Base-by-base conservation (phyloP, 176 grass and related monocot genomes). In the Bolboschoenus planiculmis region DNA sequence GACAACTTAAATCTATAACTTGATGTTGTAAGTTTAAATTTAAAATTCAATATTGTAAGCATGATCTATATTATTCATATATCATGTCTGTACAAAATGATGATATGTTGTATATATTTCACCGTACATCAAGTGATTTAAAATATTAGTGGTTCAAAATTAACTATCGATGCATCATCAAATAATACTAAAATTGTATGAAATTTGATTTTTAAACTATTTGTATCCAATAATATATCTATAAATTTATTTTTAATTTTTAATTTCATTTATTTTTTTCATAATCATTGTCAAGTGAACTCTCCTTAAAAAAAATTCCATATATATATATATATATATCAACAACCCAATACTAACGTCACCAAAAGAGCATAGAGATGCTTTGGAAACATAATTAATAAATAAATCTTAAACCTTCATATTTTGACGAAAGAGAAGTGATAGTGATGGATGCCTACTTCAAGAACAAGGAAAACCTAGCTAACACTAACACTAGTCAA, bases 401-500 rank as follows among this genome's bases (percentile, higher is more conserved):
- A 10, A 20, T 16, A 5, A n/a, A n/a, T n/a, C n/a, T n/a, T n/a
- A n/a, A n/a, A 39, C 4, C 46, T 50, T 50, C 13, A 30, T 30
- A 5, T 47, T 30, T 51, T 50, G 72, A 51, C 26, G 14, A 70
- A 58, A 40, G 44, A 84, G 16, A 56, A 57, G 20, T 84, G 85
- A 86, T 46, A 83, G 61, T 39, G 85, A 83, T 54, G 53, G 55
- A 83, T 83, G 26, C 85, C 85, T 50, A 87, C 79, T 83, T 55
- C 4, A 78, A 65, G 50, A 37, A 61, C 20, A 51, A 66, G 39
- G 27, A 31, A 31, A 51, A 43, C 44, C 67, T 21, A 68, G 18
- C 18, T 68, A 76, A 76, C 43, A 44, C n/a, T n/a, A n/a, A n/a
- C 39, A 6, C 14, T 47, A 76, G 72, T 76, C 72, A 76, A 76